A percentile compares a stretch with the other conserved stretches of the same genome.
Evolutionary conservation across 306 rosid species (phyloP).

Genomic region (Prunus kanzakura): DNA sequence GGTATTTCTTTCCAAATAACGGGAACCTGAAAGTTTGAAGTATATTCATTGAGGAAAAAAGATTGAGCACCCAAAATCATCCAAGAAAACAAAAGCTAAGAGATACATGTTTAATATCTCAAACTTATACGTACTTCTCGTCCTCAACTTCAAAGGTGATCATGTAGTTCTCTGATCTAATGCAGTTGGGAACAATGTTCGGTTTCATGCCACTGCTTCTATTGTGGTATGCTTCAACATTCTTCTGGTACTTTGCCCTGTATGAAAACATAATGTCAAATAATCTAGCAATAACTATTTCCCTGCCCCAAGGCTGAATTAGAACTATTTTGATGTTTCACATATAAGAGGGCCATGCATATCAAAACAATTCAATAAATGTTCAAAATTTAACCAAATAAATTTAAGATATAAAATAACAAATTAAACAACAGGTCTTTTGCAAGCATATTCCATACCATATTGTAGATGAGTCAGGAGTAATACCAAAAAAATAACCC

Average conservation of each 20-base stretch:
- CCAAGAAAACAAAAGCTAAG: constrained; percentile 17
- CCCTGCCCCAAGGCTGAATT: not conserved
- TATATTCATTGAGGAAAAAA: constrained; percentile 17
- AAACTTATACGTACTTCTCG: constrained; percentile 65
- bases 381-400: not conserved
- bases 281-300: not conserved
- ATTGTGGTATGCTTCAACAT: constrained; percentile 95
- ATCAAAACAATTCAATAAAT: not conserved
- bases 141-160: constrained; percentile 96
- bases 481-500: constrained; percentile 97
- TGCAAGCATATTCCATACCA: constrained; percentile 61
- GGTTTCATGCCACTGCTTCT: constrained; percentile 87
- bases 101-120: constrained; percentile 7
- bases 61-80: not conserved
- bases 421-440: constrained; percentile 9
- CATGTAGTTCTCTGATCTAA: constrained; percentile 93
- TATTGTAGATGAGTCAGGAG: constrained; percentile 98
- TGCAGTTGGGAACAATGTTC: constrained; percentile 95
- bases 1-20: constrained; percentile 91
- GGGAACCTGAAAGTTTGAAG: constrained; percentile 69
- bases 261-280: constrained; percentile 7
- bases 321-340: not conserved
- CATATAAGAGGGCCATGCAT: not conserved
- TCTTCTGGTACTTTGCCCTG: constrained; percentile 99
- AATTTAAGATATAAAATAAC: not conserved